Evolutionary conservation across 768 basidiomycete species (phyloP), one percentile per base, ranked within the genome.

Genomic region (Mycena maculata): DNA sequence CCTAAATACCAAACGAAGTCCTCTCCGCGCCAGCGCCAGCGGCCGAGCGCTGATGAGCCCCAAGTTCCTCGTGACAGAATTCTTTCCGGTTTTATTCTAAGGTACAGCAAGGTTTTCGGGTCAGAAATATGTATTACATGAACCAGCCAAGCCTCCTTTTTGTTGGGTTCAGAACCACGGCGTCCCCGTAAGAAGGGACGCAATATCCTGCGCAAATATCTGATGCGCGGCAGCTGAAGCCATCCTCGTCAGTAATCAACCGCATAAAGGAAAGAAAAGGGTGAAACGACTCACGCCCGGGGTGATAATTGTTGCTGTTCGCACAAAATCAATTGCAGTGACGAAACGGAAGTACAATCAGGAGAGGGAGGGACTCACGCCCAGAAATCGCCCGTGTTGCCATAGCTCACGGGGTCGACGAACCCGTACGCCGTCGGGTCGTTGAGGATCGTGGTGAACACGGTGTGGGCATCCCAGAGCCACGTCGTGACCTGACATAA

Each of bases 301-400:
- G 85, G 65, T 88, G 88, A 68, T 83, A 86, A 72, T 85, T 81
- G 65, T 88, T 86, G 16, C 87, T 87, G 25, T 22, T 41, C 5
- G 58, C 7, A 60, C 31, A n/a, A 16, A 42, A 59, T 38, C 18
- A n/a, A 44, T 31, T 5, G 12, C 9, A 45, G 23, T n/a, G 27
- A 11, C 18, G 28, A 11, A 50, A 38, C 55, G 5, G 56, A 23
- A 20, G 18, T 12, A 27, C 15, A 27, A 55, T 36, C 33, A 42
- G 38, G 54, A 15, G 16, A 6, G 22, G 59, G 31, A 50, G 13
- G 0, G 52, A 74, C 84, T 62, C 67, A 87, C 86, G 84, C 85
- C 87, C 87, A 88, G 81, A 88, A 88, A 53, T 82, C 76, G 16
- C 80, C 81, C 16, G 80, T 61, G 20, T 57, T 41, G 31, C 75